phyloP scores from a whole-genome alignment of 192 early-diverging fungal genomes.

The Podila epigama region DNA sequence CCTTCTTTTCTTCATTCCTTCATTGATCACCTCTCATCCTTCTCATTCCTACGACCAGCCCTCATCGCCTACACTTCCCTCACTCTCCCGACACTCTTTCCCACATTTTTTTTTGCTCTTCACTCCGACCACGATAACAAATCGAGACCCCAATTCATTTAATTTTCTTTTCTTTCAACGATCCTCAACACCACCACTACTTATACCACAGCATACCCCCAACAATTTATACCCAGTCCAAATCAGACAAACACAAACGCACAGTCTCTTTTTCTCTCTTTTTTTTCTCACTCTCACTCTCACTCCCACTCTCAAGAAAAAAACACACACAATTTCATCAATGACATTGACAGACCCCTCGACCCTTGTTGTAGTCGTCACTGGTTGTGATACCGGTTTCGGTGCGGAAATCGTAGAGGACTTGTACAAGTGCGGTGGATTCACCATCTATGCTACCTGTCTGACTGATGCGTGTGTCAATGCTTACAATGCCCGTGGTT shows the following conservation, averaged over 20 bases:
- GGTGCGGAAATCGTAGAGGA: conserved; percentile 42
- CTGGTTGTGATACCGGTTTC: conserved; percentile 45
- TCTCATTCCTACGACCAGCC: no score
- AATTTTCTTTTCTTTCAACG: no score
- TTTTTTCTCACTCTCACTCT: background rate
- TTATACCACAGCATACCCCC: no score
- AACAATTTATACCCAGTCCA: no score
- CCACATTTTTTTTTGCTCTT: background rate
- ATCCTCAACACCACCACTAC: no score
- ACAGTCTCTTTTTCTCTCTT: background rate
- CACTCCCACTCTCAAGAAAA: background rate
- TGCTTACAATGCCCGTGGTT: conserved; percentile 21
- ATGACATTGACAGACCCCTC: conserved; percentile 32
- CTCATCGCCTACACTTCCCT: no score
- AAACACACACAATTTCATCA: background rate
- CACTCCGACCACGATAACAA: no score
- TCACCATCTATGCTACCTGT: conserved; percentile 44
- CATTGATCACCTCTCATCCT: no score
- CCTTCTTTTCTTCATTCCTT: background rate
- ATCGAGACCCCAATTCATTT: no score
- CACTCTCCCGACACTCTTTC: no score
- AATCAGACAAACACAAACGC: no score
- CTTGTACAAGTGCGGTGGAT: conserved; percentile 31
- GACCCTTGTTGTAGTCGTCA: conserved; percentile 38
- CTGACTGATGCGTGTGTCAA: conserved; percentile 31